Percentiles rank a stretch among this genome's conserved stretches.
Conservation (phyloP, 2,329 filamentous ascomycete species). For the Exophiala spinifera region DNA sequence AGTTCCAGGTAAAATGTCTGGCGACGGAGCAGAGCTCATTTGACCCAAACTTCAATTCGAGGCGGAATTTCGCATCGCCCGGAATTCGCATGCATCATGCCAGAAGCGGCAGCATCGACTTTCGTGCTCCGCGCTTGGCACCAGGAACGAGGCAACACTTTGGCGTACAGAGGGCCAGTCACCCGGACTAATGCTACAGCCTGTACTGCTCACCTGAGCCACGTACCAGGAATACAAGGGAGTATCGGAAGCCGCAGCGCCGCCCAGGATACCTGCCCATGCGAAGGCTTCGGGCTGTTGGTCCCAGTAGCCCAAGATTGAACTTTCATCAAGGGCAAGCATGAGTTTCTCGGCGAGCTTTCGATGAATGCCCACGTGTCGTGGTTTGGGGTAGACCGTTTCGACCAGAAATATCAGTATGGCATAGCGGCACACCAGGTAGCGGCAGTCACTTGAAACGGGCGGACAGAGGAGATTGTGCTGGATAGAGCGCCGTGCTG, state of each 20-base stretch:
- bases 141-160: not conserved
- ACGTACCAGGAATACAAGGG: not conserved
- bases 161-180: not conserved
- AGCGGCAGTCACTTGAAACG: not conserved
- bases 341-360: conserved; percentile 1
- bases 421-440: conserved; percentile 1
- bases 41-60: not conserved
- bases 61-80: not conserved
- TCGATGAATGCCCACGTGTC: conserved; percentile 1
- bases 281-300: not conserved
- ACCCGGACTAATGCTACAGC: not conserved
- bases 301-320: not conserved
- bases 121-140: not conserved
- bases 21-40: no score
- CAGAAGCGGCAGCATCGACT: not conserved
- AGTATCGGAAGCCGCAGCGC: not conserved
- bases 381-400: not conserved
- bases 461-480: not conserved
- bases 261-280: not conserved
- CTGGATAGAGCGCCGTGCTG: not conserved
- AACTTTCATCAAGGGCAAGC: not conserved
- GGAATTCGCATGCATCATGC: not conserved
- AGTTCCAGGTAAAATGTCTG: no score
- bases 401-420: conserved; percentile 1
- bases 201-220: conserved; percentile 1